phyloP scores from a whole-genome alignment of 768 basidiomycete species.

The Suillus plorans region DNA sequence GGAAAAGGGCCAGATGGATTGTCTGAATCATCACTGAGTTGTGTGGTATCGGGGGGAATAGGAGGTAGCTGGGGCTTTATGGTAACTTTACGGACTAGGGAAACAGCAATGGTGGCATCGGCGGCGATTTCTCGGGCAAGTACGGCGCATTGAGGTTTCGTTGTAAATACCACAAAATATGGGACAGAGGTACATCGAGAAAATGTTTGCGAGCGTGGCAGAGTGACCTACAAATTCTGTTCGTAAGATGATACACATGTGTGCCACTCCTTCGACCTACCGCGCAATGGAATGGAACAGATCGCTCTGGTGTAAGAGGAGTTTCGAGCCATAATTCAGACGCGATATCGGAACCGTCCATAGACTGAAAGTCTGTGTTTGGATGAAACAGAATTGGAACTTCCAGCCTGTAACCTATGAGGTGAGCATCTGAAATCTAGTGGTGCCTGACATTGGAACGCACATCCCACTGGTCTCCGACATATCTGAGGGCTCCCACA shows the following conservation, averaged over 20 bases:
- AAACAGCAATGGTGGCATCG: slow-evolving; percentile 71
- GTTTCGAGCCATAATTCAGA: slow-evolving; percentile 67
- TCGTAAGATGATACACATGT: neutral
- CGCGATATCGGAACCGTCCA: slow-evolving; percentile 44
- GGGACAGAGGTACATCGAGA: slow-evolving; percentile 62
- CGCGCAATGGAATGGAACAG: slow-evolving; percentile 63
- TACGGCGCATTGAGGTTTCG: slow-evolving; percentile 51
- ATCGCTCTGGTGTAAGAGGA: slow-evolving; percentile 60
- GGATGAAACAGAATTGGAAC: slow-evolving; percentile 64
- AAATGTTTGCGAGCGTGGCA: slow-evolving; percentile 62
- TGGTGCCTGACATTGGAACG: slow-evolving; percentile 22
- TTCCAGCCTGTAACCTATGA: slow-evolving; percentile 47
- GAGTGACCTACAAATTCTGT: slow-evolving; percentile 48
- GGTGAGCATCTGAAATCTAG: slow-evolving; percentile 7
- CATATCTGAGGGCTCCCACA: slow-evolving; percentile 56
- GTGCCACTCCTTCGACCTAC: slow-evolving; percentile 40
- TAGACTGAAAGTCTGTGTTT: slow-evolving; percentile 57
- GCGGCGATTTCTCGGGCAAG: slow-evolving; percentile 65
- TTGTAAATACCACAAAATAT: slow-evolving; percentile 73
- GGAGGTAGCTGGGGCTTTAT: slow-evolving; percentile 42
- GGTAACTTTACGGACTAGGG: slow-evolving; percentile 59
- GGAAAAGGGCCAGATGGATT: slow-evolving; percentile 11
- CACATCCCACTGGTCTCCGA: slow-evolving; percentile 48
- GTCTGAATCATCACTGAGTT: slow-evolving; percentile 46
- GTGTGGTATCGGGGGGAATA: slow-evolving; percentile 47